Evolutionary conservation across 768 basidiomycete species (phyloP).

Genomic region (Suillus variegatus): DNA sequence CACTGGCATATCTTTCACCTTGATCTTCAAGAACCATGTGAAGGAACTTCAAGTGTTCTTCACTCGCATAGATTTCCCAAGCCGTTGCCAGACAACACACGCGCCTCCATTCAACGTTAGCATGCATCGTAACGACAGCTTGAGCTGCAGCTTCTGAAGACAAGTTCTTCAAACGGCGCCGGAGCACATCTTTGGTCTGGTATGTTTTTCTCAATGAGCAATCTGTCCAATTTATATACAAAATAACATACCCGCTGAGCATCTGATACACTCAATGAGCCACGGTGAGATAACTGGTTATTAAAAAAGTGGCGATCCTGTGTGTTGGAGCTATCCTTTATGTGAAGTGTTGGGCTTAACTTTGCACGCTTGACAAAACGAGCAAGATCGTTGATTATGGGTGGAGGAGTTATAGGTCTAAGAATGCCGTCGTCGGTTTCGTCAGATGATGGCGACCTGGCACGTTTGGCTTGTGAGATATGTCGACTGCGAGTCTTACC

Average conservation of each 20-base stretch:
- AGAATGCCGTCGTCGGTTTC: neutral
- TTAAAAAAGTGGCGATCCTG: neutral
- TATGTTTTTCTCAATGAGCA: neutral
- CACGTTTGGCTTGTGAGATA: neutral
- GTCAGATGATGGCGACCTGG: neutral
- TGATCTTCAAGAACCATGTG: neutral
- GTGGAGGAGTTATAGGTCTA: neutral
- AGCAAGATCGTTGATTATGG: neutral
- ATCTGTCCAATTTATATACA: neutral
- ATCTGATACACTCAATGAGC: neutral
- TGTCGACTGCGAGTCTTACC: neutral
- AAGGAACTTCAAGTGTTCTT: neutral
- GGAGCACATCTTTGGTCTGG: neutral
- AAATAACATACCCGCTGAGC: neutral
- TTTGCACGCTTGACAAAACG: neutral
- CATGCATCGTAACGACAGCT: neutral
- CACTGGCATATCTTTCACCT: neutral
- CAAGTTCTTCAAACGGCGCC: neutral
- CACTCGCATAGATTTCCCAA: neutral
- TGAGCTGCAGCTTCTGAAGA: neutral
- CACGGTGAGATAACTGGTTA: neutral
- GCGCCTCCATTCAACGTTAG: neutral
- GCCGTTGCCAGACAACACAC: neutral
- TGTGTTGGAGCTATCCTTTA: neutral
- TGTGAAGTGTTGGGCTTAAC: neutral